Evolutionary conservation across 2,329 filamentous ascomycete species (phyloP).

Genomic region (Pezicula neosporulosa): DNA sequence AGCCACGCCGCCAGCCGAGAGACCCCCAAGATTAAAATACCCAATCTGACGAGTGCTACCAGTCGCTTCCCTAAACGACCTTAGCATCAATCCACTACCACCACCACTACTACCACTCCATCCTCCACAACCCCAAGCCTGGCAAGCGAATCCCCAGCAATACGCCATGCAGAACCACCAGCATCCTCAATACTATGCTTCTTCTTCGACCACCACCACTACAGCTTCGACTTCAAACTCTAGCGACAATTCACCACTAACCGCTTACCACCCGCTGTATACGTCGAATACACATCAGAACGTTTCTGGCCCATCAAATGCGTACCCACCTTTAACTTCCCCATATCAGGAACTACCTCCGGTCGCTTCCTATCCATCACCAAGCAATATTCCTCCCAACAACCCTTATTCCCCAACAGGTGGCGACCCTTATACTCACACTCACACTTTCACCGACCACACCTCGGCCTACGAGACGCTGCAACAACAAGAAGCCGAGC

Average conservation of each 20-base stretch:
- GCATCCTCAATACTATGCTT: background rate
- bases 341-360: background rate
- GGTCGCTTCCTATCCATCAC: background rate
- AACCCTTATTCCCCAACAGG: no score
- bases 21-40: no score
- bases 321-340: background rate
- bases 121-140: background rate
- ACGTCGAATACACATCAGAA: background rate
- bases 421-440: constrained; percentile 1
- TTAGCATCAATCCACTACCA: background rate
- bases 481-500: constrained; percentile 4
- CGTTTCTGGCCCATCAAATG: no score
- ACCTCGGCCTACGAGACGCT: constrained; percentile 5
- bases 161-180: background rate
- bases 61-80: no score
- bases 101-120: background rate
- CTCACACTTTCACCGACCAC: constrained; percentile 2
- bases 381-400: no score
- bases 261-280: background rate
- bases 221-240: background rate
- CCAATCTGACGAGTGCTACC: no score
- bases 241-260: background rate
- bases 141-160: background rate
- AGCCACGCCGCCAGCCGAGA: no score
- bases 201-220: background rate